Base-by-base conservation (phyloP, 2,329 filamentous ascomycete species). In the Exophiala mesophila region DNA sequence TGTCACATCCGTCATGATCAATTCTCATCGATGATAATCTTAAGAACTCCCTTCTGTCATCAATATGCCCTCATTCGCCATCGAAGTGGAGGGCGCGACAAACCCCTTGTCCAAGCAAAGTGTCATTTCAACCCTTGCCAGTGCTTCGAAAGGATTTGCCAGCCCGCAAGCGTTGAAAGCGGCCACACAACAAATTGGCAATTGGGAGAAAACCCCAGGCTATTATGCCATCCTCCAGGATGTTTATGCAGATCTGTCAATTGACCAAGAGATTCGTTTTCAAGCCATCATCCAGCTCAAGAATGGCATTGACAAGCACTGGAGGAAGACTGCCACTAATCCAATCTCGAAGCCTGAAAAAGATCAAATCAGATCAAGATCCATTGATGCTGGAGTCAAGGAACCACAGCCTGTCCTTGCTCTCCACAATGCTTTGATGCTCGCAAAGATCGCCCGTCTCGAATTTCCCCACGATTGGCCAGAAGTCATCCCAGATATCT, bases 301-400 rank as follows among this genome's bases (percentile, higher is more conserved):
- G 63, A 96, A 97, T 63, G 92, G 89, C 41, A 89, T 97, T 64
- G 90, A 97, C 62, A 88, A 84, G 61, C 88, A 88, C 64, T 98
- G 92, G 92, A 78, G 92, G 59, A 87, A 74, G 60, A 85, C 85
- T 23, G 80, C 86, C 36, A 77, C 84, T 43, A 80, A 82, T 65
- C 74, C 77, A 4, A 75, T 83, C 4, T 66, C 63, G 35, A 77
- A 78, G 45, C 77, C 83, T 15, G 86, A 95, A 60, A 96, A 92
- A 64, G 69, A 75, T 7, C 61, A 76, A 26, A 92, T 98, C 40
- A 81, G 90, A 36, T 77, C 77, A 3, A 77, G 83, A 17, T 70
- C 95, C 16, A 74, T 95, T 6, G 76, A 86, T 50, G 83, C 85
- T 45, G 87, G 85, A 1, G 72, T 94, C 33, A 76, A 80, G 55